Evolutionary conservation across 2,329 filamentous ascomycete genomes (phyloP).

Genomic region (Neophaeococcomyces aloes): DNA sequence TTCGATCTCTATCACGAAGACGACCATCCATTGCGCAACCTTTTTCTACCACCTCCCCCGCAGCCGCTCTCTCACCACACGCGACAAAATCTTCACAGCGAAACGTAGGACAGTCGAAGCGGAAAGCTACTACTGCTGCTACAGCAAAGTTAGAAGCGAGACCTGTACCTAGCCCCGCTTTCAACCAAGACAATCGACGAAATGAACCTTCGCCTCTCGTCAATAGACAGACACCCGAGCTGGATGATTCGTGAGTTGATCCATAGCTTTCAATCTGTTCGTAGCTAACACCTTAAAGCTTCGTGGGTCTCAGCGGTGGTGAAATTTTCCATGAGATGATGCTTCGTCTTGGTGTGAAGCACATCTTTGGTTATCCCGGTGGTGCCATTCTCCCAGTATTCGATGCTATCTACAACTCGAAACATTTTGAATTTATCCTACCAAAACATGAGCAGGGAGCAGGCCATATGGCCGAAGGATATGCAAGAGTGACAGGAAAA

Average conservation of each 20-base stretch:
- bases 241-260: conserved; percentile 67
- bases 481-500: conserved; percentile 85
- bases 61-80: conserved; percentile 38
- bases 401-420: conserved; percentile 97
- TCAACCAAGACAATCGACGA: conserved; percentile 43
- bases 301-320: conserved; percentile 89
- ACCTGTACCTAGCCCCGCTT: conserved; percentile 52
- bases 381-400: conserved; percentile 96
- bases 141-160: conserved; percentile 44
- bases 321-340: conserved; percentile 99
- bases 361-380: conserved; percentile 88
- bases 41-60: conserved; percentile 37
- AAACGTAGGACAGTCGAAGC: conserved; percentile 27
- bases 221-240: conserved; percentile 48
- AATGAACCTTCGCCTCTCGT: conserved; percentile 61
- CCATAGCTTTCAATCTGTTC: background rate
- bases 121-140: conserved; percentile 39
- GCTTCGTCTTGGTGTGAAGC: conserved; percentile 81
- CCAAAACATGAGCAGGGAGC: conserved; percentile 95
- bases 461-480: conserved; percentile 97
- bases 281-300: conserved; percentile 40
- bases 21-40: conserved; percentile 31
- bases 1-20: conserved; percentile 37
- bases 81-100: conserved; percentile 28
- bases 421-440: conserved; percentile 91